Conservation (phyloP, 1,139 yeast genomes). For the Candida smagusa region DNA sequence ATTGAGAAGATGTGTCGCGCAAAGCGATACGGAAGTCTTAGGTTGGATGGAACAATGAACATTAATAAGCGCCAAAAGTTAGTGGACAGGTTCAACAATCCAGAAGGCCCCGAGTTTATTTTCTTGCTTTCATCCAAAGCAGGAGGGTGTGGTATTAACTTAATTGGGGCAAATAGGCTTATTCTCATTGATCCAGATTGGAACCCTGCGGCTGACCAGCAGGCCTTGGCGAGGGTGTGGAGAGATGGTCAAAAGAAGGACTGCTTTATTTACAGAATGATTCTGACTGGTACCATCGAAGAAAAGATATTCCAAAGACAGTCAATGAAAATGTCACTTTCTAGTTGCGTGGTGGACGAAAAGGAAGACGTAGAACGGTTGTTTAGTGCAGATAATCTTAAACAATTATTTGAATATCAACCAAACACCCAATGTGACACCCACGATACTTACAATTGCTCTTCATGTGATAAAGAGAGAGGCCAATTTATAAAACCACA, state of each 20-base stretch:
- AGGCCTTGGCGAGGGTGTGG: constrained; percentile 97
- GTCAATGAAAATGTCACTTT: constrained; percentile 88
- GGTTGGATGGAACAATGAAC: constrained; percentile 91
- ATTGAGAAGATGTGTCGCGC: constrained; percentile 82
- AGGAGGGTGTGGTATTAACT: constrained; percentile 97
- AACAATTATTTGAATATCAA: constrained; percentile 71
- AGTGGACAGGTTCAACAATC: constrained; percentile 88
- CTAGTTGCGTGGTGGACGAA: constrained; percentile 96
- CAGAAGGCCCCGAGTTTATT: constrained; percentile 83
- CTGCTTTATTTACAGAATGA: constrained; percentile 90
- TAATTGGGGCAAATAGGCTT: constrained; percentile 92
- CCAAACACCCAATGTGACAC: constrained; percentile 79
- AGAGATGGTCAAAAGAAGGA: constrained; percentile 98
- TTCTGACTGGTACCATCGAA: constrained; percentile 92
- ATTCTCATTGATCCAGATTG: constrained; percentile 94
- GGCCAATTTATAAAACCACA: constrained; percentile 67
- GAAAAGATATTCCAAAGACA: constrained; percentile 96
- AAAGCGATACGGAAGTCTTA: constrained; percentile 69
- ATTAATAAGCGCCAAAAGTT: constrained; percentile 90
- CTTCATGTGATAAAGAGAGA: constrained; percentile 58
- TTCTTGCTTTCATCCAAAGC: constrained; percentile 92
- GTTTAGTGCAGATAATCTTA: constrained; percentile 77
- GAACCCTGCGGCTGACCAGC: constrained; percentile 99
- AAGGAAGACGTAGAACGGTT: constrained; percentile 92
- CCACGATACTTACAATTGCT: constrained; percentile 88